Percentiles rank a stretch among this genome's conserved stretches.
These are phyloP conservation scores for Kernera saxatilis DNA, from an alignment of 345 rosid genomes.

Conservation along the genomic window DNA sequence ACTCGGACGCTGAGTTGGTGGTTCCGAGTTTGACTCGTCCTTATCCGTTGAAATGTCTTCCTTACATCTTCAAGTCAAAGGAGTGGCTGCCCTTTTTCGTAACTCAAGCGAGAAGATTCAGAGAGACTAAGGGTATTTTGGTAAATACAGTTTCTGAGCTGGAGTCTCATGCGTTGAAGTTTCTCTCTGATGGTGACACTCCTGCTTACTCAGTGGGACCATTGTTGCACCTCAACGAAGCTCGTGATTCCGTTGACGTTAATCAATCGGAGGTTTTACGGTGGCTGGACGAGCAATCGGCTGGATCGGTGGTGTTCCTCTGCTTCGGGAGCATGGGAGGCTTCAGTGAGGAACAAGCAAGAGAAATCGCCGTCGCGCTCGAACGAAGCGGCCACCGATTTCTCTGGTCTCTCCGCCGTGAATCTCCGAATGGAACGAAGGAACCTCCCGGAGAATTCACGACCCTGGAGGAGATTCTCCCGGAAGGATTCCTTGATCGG, in stretches of 20 bases:
- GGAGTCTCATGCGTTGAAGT: conserved; percentile 31
- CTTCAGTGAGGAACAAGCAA: conserved; percentile 39
- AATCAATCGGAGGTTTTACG: conserved; percentile 21
- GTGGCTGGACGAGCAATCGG: conserved; percentile 56
- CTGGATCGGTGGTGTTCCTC: conserved; percentile 47
- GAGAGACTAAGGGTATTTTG: conserved; percentile 37
- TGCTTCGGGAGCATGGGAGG: conserved; percentile 68
- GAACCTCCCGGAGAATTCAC: conserved; percentile 23
- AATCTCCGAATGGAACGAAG: neutral
- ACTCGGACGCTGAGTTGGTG: conserved; percentile 27
- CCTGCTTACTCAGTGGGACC: conserved; percentile 48
- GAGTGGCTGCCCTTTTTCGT: neutral
- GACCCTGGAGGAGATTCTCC: conserved; percentile 25
- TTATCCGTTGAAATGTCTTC: conserved; percentile 32
- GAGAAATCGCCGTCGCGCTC: conserved; percentile 38
- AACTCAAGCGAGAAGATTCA: conserved; percentile 13
- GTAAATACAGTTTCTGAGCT: conserved; percentile 43
- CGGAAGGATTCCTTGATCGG: conserved; percentile 40
- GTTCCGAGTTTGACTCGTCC: conserved; percentile 32
- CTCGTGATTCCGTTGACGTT: neutral
- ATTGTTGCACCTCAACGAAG: conserved; percentile 25
- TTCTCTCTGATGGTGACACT: neutral
- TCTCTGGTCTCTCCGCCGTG: conserved; percentile 50
- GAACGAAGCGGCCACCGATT: conserved; percentile 38
- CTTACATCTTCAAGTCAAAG: neutral